A percentile compares a stretch with the other conserved stretches of the same genome.
Evolutionary conservation across 495 filamentous ascomycete species (phyloP).

Genomic region (Aspergillus biplanus): DNA sequence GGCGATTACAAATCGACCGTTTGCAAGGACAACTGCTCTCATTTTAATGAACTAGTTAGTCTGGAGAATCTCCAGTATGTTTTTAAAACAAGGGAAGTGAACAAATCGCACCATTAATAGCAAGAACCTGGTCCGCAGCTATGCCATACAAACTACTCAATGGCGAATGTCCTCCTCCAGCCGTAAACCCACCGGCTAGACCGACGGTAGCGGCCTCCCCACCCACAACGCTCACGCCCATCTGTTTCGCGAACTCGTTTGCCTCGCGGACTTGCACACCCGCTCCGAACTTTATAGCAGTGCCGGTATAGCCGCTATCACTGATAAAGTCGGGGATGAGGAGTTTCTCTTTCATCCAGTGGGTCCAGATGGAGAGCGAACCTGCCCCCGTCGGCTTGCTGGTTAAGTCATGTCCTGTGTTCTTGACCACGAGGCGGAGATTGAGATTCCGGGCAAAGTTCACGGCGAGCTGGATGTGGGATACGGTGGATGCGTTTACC

Average conservation of each 20-base stretch:
- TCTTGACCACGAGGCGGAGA: constrained; percentile 63
- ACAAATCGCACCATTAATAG: no score
- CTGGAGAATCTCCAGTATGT: no score
- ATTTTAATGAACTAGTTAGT: constrained; percentile 28
- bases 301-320: constrained; percentile 40
- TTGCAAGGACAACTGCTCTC: constrained; percentile 56
- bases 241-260: constrained; percentile 38
- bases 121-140: constrained; percentile 62
- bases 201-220: constrained; percentile 30
- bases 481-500: not conserved
- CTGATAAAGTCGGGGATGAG: no score
- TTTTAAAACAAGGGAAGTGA: no score
- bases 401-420: constrained; percentile 60
- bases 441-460: constrained; percentile 54
- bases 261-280: constrained; percentile 54
- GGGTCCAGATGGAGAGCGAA: constrained; percentile 56
- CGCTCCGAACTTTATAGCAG: constrained; percentile 55
- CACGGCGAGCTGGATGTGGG: not conserved
- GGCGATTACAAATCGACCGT: constrained; percentile 49
- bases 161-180: constrained; percentile 62
- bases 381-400: constrained; percentile 58
- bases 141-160: constrained; percentile 57
- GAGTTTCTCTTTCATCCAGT: constrained; percentile 21
- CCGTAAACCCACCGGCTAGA: constrained; percentile 54
- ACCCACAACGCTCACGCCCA: constrained; percentile 20